Evolutionary conservation across 2,329 filamentous ascomycete species (phyloP).

Genomic region (Fusarium austroafricanum): DNA sequence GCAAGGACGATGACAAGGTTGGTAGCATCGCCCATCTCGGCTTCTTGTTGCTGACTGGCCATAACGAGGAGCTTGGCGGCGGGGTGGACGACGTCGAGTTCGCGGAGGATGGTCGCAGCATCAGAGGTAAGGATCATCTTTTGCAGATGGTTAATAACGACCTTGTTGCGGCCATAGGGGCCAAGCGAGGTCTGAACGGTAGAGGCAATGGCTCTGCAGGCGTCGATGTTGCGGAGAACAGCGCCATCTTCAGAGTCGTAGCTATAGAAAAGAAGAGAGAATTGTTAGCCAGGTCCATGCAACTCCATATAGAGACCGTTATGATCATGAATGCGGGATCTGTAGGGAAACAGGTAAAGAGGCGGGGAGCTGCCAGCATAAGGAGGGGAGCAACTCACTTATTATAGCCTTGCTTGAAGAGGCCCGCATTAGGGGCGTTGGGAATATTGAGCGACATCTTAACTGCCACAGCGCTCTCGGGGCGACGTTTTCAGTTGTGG

Average conservation of each 20-base stretch:
- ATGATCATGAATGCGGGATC: slow-evolving; percentile 10
- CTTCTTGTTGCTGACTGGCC: slow-evolving; percentile 98
- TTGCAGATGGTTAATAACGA: slow-evolving; percentile 99
- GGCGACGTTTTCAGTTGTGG: slow-evolving; percentile 34
- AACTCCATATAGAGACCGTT: neutral
- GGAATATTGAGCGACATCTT: slow-evolving; percentile 96
- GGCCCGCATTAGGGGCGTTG: slow-evolving; percentile 88
- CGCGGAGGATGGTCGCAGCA: slow-evolving; percentile 94
- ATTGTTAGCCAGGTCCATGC: neutral
- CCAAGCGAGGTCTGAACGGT: slow-evolving; percentile 98
- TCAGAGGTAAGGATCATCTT: slow-evolving; percentile 99
- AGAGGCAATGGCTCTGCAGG: slow-evolving; percentile 93
- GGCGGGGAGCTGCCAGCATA: slow-evolving; percentile 44
- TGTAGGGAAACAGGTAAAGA: slow-evolving; percentile 35
- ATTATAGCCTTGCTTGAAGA: slow-evolving; percentile 97
- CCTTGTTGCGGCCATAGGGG: slow-evolving; percentile 98
- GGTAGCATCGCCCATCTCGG: slow-evolving; percentile 98
- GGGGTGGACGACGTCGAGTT: slow-evolving; percentile 98
- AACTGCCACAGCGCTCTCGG: slow-evolving; percentile 38
- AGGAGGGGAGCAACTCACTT: slow-evolving; percentile 70
- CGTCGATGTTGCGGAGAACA: slow-evolving; percentile 97
- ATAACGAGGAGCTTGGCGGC: slow-evolving; percentile 98
- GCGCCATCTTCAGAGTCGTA: slow-evolving; percentile 99
- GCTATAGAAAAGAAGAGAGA: slow-evolving; percentile 61
- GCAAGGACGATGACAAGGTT: slow-evolving; percentile 97